Percentiles rank a stretch among this genome's conserved stretches.
Conservation (phyloP, 2,329 filamentous ascomycete genomes). For the Amylocarpus encephaloides region DNA sequence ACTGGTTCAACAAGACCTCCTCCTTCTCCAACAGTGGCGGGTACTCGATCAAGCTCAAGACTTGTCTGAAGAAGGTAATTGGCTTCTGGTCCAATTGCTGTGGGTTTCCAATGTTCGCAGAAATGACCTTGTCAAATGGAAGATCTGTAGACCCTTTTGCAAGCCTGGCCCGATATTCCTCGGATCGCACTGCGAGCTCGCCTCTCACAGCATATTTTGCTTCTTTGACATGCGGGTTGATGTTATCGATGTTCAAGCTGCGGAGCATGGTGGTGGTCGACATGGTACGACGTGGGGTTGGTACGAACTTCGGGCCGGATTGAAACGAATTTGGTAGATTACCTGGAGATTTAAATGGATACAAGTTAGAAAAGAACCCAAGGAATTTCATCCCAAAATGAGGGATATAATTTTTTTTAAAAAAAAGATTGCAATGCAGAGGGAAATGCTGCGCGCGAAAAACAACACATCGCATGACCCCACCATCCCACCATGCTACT, state of each 20-base stretch:
- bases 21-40: conserved; percentile 76
- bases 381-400: conserved; percentile 6
- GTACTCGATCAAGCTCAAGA: conserved; percentile 88
- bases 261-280: conserved; percentile 35
- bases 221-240: conserved; percentile 81
- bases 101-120: conserved; percentile 97
- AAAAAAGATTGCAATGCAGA: conserved; percentile 3
- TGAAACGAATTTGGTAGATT: conserved; percentile 3
- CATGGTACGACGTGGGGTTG: conserved; percentile 24
- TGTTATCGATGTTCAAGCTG: conserved; percentile 71
- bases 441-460: conserved; percentile 13
- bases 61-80: conserved; percentile 98
- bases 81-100: conserved; percentile 99
- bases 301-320: background rate
- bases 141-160: conserved; percentile 49
- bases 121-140: conserved; percentile 87
- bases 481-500: conserved; percentile 21
- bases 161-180: conserved; percentile 77
- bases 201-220: conserved; percentile 96
- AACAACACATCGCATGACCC: conserved; percentile 21
- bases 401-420: conserved; percentile 9
- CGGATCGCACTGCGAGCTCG: conserved; percentile 88
- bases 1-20: conserved; percentile 63
- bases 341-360: conserved; percentile 12
- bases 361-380: conserved; percentile 5